Evolutionary conservation across 768 basidiomycete species (phyloP).

Genomic region (Pisolithus tinctorius): DNA sequence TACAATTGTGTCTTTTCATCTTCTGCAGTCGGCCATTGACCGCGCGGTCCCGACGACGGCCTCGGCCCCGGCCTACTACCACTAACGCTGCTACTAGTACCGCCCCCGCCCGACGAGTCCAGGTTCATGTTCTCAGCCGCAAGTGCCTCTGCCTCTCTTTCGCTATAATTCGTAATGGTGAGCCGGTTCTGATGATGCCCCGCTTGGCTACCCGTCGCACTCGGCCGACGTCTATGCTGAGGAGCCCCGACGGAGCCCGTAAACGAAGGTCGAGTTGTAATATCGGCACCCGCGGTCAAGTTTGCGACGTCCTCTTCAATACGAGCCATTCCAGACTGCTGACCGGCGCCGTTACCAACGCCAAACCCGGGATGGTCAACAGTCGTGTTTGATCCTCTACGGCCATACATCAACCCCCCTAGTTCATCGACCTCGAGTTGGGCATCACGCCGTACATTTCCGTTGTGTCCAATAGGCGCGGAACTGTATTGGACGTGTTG

Average conservation of each 20-base stretch:
- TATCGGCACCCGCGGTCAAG: background rate
- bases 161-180: constrained; percentile 37
- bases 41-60: constrained; percentile 19
- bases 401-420: constrained; percentile 11
- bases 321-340: constrained; percentile 12
- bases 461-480: constrained; percentile 19
- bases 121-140: constrained; percentile 29
- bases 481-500: constrained; percentile 25
- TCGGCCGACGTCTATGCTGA: constrained; percentile 24
- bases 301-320: constrained; percentile 21
- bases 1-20: constrained; percentile 38
- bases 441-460: constrained; percentile 1
- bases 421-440: constrained; percentile 15
- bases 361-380: constrained; percentile 24
- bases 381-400: constrained; percentile 12
- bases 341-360: constrained; percentile 7
- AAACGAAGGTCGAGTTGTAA: constrained; percentile 5
- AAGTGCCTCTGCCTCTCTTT: constrained; percentile 37
- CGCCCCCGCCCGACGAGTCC: constrained; percentile 2
- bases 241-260: constrained; percentile 5
- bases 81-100: constrained; percentile 9
- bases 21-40: constrained; percentile 30
- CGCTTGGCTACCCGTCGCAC: constrained; percentile 10
- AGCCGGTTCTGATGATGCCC: constrained; percentile 25
- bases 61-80: constrained; percentile 4